Base-by-base conservation (phyloP, 192 early-diverging fungal genomes). In the Coemansia sp. region DNA sequence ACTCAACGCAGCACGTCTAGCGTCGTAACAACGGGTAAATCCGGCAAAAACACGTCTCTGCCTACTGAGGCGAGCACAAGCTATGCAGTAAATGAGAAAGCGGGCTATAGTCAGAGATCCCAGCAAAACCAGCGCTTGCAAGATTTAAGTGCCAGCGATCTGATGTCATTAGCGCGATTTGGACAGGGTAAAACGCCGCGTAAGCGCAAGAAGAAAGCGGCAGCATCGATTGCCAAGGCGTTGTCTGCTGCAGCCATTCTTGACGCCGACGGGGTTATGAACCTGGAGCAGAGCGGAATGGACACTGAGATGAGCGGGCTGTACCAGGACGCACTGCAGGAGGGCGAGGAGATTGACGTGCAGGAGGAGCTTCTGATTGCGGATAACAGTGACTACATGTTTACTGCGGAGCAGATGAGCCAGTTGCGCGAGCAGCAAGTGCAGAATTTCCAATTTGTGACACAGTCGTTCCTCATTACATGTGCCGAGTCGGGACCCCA, bases 371-470 rank as follows among this genome's bases (percentile, higher is more conserved):
- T 72, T 39, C 68, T 77, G 52, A 22, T 46, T 5, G 72, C 68
- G 4, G 80, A 82, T 45, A 70, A 61, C 45, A 66, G 75, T 26
- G 80, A 73, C 57, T 63, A 52, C 37, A 48, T 86, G 63, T 86
- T 86, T 32, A 73, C 67, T 9, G 46, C 52, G 9, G 82, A 81
- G 26, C 85, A 86, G 62, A 74, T 86, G 72, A 61, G 54, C 22
- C 71, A 76, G 68, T 70, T 86, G 47, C 79, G 80, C 61, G 67
- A 72, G 18, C 85, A 86, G 76, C 75, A 78, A 66, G 12, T 72
- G 52, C 69, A 73, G 51, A 86, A 86, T 60, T 86, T 86, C 46
- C 85, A 86, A 67, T 56, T 86, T 21, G 82, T 78, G 39, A 73
- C 71, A n/a, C 85, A 86, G 51, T 72, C 85, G 21, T 75, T 79